Conservation (phyloP, 2,329 filamentous ascomycete genomes). For the Trichoderma simmonsii region DNA sequence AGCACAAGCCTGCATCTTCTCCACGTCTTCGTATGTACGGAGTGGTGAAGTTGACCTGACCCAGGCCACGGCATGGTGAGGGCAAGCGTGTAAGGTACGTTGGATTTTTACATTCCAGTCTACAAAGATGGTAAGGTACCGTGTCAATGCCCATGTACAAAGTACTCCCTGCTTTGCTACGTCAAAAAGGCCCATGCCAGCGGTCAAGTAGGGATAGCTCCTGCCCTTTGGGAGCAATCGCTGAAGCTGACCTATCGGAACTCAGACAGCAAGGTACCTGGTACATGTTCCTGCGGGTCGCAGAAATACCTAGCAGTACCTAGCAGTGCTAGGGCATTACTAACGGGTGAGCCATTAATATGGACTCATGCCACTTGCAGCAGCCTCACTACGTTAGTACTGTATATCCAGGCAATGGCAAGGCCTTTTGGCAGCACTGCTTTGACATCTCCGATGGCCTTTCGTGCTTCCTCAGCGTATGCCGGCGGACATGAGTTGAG, state of each 20-base stretch:
- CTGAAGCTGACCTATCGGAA: slow-evolving; percentile 8
- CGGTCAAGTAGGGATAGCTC: slow-evolving; percentile 8
- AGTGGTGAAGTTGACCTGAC: not conserved
- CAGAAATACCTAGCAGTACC: not conserved
- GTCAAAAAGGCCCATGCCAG: slow-evolving; percentile 5
- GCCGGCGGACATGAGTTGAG: not conserved
- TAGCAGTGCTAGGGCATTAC: not conserved
- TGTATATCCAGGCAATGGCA: not conserved
- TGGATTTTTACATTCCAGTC: not conserved
- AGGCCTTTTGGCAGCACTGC: not conserved
- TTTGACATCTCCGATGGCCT: not conserved
- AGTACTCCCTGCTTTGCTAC: not conserved
- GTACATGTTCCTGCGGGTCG: slow-evolving; percentile 1
- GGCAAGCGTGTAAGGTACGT: not conserved
- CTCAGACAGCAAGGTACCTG: not conserved
- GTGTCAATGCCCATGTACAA: not conserved
- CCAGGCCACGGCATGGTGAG: not conserved
- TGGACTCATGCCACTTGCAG: not conserved
- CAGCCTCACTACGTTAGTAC: not conserved
- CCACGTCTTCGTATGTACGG: not conserved
- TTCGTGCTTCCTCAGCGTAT: not conserved
- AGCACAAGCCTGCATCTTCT: not conserved
- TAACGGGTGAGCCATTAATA: slow-evolving; percentile 14
- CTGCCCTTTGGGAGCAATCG: slow-evolving; percentile 3
- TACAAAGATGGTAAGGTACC: not conserved